Conservation (phyloP, 257 asterid genomes). For the Anisodus acutangulus region DNA sequence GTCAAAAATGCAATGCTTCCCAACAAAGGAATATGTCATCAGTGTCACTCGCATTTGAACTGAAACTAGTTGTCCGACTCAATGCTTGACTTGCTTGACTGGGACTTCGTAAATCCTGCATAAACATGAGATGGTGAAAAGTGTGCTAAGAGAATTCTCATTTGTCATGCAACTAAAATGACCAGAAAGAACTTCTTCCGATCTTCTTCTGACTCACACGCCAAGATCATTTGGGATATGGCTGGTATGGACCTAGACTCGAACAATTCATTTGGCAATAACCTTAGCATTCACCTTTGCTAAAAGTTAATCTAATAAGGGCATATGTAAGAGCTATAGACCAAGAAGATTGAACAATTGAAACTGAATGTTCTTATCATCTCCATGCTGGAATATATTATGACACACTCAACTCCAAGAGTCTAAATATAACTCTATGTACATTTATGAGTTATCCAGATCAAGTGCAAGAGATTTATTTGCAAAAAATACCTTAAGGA, state of each 20-base stretch:
- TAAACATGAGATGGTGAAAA: slow-evolving; percentile 15
- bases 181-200: neutral
- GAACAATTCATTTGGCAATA: neutral
- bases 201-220: neutral
- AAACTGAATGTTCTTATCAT: slow-evolving; percentile 9
- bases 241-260: slow-evolving; percentile 6
- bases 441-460: neutral
- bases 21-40: slow-evolving; percentile 96
- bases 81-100: slow-evolving; percentile 53
- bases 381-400: slow-evolving; percentile 15
- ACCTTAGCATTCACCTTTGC: neutral
- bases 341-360: slow-evolving; percentile 5
- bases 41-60: slow-evolving; percentile 70
- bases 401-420: neutral
- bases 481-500: slow-evolving; percentile 12
- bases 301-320: neutral
- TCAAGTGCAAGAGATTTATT: slow-evolving; percentile 24
- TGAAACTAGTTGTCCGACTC: slow-evolving; percentile 70
- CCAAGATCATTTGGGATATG: slow-evolving; percentile 10
- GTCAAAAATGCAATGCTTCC: slow-evolving; percentile 99
- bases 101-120: slow-evolving; percentile 65
- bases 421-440: neutral
- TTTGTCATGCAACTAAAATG: slow-evolving; percentile 2
- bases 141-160: slow-evolving; percentile 5
- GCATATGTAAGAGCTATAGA: slow-evolving; percentile 11